These are phyloP conservation scores for Chaetomium sp. DNA, from an alignment of 2,329 filamentous ascomycete genomes.

Conservation along the genomic window DNA sequence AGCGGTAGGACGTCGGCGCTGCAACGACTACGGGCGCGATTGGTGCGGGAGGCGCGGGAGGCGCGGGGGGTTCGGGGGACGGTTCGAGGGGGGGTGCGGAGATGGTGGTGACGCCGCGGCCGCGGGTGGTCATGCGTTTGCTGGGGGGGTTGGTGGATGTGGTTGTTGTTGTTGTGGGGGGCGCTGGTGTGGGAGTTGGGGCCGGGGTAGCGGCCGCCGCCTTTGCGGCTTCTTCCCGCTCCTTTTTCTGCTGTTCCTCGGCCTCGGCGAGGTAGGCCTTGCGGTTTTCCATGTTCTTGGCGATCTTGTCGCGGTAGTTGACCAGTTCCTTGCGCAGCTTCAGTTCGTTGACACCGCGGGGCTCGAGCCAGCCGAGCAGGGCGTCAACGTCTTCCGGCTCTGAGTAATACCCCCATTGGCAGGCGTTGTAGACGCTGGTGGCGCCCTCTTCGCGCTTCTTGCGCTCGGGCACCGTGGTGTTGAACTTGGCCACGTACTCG, in stretches of 20 bases:
- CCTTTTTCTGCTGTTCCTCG: constrained; percentile 31
- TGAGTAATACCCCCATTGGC: constrained; percentile 88
- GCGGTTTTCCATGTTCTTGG: constrained; percentile 73
- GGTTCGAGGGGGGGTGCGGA: background rate
- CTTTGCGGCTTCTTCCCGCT: background rate
- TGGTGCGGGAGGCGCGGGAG: constrained; percentile 33
- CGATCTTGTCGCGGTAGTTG: constrained; percentile 68
- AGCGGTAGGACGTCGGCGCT: constrained; percentile 36
- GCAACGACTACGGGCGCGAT: constrained; percentile 16
- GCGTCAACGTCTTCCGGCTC: constrained; percentile 70
- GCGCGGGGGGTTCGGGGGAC: background rate
- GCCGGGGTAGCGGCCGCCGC: constrained; percentile 20
- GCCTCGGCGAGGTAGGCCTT: constrained; percentile 57
- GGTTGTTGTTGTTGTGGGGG: background rate
- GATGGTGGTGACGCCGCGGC: constrained; percentile 15
- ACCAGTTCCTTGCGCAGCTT: constrained; percentile 83
- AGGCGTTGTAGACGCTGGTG: constrained; percentile 68
- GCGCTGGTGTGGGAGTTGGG: background rate
- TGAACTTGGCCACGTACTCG: constrained; percentile 69
- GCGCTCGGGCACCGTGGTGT: constrained; percentile 77
- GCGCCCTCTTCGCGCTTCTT: constrained; percentile 79
- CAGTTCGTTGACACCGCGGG: constrained; percentile 76
- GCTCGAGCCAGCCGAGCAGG: constrained; percentile 82
- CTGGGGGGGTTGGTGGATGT: constrained; percentile 1
- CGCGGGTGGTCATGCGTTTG: constrained; percentile 43